Evolutionary conservation across 768 basidiomycete genomes (phyloP).

Genomic region (Tylopilus felleus): DNA sequence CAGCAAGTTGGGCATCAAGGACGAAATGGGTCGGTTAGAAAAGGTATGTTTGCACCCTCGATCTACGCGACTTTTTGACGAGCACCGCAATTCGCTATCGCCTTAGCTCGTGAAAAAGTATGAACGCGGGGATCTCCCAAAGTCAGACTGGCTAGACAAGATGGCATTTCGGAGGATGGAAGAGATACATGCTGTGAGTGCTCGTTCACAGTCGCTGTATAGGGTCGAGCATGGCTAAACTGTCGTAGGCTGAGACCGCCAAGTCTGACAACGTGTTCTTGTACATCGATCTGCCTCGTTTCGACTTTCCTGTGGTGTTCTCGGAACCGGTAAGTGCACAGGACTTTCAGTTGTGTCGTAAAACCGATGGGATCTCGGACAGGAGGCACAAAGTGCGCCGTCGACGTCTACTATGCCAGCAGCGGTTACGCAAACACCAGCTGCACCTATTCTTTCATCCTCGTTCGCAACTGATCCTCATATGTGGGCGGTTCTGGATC

Average conservation of each 20-base stretch:
- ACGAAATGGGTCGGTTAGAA: slow-evolving; percentile 95
- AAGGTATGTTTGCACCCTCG: slow-evolving; percentile 49
- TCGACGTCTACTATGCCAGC: slow-evolving; percentile 42
- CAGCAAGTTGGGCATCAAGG: slow-evolving; percentile 73
- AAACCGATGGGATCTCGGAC: not conserved
- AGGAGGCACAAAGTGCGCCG: slow-evolving; percentile 42
- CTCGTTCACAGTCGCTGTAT: not conserved
- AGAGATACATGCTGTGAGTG: slow-evolving; percentile 81
- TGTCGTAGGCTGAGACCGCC: slow-evolving; percentile 74
- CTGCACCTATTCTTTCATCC: slow-evolving; percentile 39
- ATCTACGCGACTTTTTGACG: not conserved
- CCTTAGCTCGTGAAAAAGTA: slow-evolving; percentile 88
- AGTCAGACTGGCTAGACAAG: slow-evolving; percentile 95
- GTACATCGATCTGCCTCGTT: slow-evolving; percentile 92
- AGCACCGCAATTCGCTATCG: not conserved
- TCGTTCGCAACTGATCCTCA: slow-evolving; percentile 61
- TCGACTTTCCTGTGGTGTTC: slow-evolving; percentile 96
- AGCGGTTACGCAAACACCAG: slow-evolving; percentile 40
- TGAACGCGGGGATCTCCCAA: slow-evolving; percentile 88
- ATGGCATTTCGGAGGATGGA: slow-evolving; percentile 94
- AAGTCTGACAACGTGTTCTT: slow-evolving; percentile 94
- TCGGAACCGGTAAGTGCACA: slow-evolving; percentile 69
- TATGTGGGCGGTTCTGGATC: slow-evolving; percentile 88
- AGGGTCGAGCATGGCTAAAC: not conserved
- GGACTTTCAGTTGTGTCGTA: not conserved